Base-by-base conservation (phyloP, 2,329 filamentous ascomycete species). In the Alternaria sp. region DNA sequence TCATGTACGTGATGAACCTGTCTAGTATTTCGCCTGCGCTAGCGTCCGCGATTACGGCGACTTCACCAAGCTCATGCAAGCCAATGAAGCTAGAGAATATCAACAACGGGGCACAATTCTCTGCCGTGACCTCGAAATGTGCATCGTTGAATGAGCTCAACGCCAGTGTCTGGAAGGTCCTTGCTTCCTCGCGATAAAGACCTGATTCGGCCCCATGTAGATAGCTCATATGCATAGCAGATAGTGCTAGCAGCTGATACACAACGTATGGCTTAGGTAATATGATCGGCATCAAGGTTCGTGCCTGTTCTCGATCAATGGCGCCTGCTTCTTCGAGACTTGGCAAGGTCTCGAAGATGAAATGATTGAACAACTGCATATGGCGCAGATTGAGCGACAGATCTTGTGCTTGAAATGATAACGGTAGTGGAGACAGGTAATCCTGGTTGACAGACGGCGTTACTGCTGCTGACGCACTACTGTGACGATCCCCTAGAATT, bases 291-390 rank as follows among this genome's bases (percentile, higher is more conserved):
- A 44, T 44, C 8, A 44, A 26, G 5, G 59, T 8, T 59, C 42
- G 16, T 57, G 26, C n/a, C 41, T 52, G 41, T 44, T 8, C n/a
- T 65, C 51, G 9, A 56, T 20, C 4, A 20, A 43, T n/a, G 12
- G 34, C 34, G 34, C n/a, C 26, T 7, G 32, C 20, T 4, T 48
- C 51, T 12, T 49, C 51, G 11, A 67, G 44, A 36, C 61, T 64
- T 43, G 61, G 49, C 3, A 28, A 39, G 4, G 61, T 61, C 32
- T 70, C 58, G 38, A 65, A 52, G 43, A 70, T 60, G 43, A 71
- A 71, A 20, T 68, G 57, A 41, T 41, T 64, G 39, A 69, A 38
- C 32, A 69, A 34, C 52, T 70, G 62, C 64, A 71, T 60, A 38
- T 71, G 68, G n/a, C 62, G 62, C 28, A 68, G 43, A 41, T 67